These are phyloP conservation scores for Candida railenensis DNA, from an alignment of 805 yeast genomes.

Conservation along the genomic window DNA sequence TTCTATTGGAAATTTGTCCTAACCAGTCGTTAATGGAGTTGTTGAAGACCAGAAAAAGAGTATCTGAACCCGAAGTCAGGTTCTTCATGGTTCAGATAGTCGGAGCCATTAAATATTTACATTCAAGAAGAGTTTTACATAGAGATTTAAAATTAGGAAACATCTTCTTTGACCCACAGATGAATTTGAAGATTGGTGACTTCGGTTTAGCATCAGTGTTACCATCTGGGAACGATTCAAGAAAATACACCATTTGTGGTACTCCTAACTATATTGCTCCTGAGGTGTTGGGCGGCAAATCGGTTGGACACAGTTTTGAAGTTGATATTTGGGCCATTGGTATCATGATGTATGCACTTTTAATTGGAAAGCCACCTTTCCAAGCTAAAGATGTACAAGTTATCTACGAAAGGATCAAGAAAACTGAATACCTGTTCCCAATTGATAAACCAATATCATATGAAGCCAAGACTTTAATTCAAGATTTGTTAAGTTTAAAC, in stretches of 20 bases:
- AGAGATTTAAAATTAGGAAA: conserved; percentile 95
- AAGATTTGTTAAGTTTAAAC: conserved; percentile 69
- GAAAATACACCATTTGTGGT: conserved; percentile 94
- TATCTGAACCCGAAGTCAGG: conserved; percentile 90
- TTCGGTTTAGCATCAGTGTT: conserved; percentile 98
- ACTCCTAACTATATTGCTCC: conserved; percentile 99
- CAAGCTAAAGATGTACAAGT: conserved; percentile 92
- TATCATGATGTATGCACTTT: conserved; percentile 89
- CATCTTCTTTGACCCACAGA: conserved; percentile 88
- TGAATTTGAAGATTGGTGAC: conserved; percentile 96
- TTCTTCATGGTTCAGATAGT: conserved; percentile 86
- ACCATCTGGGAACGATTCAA: conserved; percentile 58
- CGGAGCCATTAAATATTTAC: conserved; percentile 93
- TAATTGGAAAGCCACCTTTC: conserved; percentile 95
- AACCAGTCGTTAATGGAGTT: conserved; percentile 94
- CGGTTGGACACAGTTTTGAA: conserved; percentile 86
- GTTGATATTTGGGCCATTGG: conserved; percentile 99
- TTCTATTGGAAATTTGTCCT: conserved; percentile 90
- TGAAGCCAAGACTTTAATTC: conserved; percentile 72
- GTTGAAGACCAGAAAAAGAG: conserved; percentile 76
- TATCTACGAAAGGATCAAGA: conserved; percentile 88
- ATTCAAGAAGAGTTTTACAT: conserved; percentile 87
- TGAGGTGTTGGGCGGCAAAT: conserved; percentile 88
- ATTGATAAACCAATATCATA: conserved; percentile 61
- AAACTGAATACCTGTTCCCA: conserved; percentile 79